phyloP scores from a whole-genome alignment of 352 stramenopile genomes.

The Globisporangium splendens region DNA sequence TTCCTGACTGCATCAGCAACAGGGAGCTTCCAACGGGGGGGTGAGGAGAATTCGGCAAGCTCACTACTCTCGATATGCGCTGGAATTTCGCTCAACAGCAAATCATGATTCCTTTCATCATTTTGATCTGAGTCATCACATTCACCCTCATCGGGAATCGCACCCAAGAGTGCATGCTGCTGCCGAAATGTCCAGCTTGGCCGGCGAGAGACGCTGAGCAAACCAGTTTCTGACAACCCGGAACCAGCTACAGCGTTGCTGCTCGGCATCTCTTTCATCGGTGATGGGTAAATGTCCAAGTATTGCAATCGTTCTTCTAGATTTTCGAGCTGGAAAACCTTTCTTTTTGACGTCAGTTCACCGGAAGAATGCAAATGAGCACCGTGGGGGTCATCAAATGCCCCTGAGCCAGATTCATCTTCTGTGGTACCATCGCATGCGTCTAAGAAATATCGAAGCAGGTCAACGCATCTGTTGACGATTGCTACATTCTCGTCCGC shows the following conservation, averaged over 20 bases:
- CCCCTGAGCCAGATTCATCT: neutral
- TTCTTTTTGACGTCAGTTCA: neutral
- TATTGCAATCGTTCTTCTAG: constrained; percentile 54
- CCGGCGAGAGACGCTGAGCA: constrained; percentile 28
- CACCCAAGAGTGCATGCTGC: constrained; percentile 45
- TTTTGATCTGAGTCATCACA: constrained; percentile 13
- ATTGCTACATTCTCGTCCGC: constrained; percentile 1
- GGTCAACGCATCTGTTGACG: constrained; percentile 63
- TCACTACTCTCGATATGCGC: neutral
- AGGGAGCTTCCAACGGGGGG: neutral
- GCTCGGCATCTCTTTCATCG: constrained; percentile 44
- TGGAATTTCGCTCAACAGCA: too few relatives aligned
- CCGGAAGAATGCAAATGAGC: neutral
- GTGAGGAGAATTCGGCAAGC: neutral
- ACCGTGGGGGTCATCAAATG: neutral
- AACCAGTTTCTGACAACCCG: neutral
- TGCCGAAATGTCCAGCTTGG: constrained; percentile 68
- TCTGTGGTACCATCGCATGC: constrained; percentile 19
- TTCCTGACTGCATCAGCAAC: neutral
- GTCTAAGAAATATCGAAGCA: constrained; percentile 69
- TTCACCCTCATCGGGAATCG: constrained; percentile 47
- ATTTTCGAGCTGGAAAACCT: constrained; percentile 32
- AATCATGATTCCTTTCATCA: neutral
- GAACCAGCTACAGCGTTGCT: neutral
- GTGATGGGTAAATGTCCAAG: constrained; percentile 61